These are phyloP conservation scores for Pseudonitzschia pungens DNA, from an alignment of 108 stramenopile genomes.

Conservation along the genomic window DNA sequence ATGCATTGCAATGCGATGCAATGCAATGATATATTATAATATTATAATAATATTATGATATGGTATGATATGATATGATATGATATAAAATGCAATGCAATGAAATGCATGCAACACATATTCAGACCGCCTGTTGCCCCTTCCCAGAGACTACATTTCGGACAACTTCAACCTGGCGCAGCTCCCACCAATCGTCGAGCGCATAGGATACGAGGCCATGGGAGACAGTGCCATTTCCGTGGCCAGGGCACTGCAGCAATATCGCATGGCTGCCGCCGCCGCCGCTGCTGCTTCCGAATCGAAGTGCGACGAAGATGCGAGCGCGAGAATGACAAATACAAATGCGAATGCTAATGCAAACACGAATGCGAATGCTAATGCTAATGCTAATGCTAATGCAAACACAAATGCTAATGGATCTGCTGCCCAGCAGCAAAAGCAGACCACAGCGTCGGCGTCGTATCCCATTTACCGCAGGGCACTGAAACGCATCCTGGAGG, in stretches of 20 bases:
- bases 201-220: conserved; percentile 35
- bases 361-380: no score
- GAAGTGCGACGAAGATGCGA: no score
- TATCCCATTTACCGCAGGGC: conserved; percentile 52
- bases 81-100: no score
- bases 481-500: conserved; percentile 38
- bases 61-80: no score
- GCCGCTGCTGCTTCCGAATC: conserved; percentile 1
- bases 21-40: no score
- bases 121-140: conserved; percentile 36
- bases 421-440: neutral
- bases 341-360: no score
- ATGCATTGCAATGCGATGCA: no score
- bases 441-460: conserved; percentile 10
- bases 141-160: conserved; percentile 52
- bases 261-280: neutral
- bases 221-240: conserved; percentile 25
- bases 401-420: no score
- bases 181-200: conserved; percentile 56
- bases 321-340: no score
- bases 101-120: no score
- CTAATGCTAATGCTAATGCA: no score
- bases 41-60: no score
- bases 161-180: conserved; percentile 63
- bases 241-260: conserved; percentile 25